Evolutionary conservation across 306 rosid genomes (phyloP).

Genomic region (Fragaria iinumae): DNA sequence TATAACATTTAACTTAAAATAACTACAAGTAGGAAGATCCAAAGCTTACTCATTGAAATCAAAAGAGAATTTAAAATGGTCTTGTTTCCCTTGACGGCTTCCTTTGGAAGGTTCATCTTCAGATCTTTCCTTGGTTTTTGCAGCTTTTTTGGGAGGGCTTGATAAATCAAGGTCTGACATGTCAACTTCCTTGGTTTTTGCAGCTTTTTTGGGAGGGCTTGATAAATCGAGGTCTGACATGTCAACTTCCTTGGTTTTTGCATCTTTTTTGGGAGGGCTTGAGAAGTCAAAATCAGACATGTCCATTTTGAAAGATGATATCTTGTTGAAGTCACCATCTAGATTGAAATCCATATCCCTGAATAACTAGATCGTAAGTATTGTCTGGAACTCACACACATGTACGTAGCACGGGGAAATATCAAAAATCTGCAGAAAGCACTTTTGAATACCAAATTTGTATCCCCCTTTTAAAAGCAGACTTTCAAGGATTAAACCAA

Average conservation of each 20-base stretch:
- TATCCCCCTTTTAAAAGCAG: background rate
- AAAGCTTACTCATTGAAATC: constrained; percentile 80
- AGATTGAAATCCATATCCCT: constrained; percentile 87
- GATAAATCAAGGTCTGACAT: constrained; percentile 82
- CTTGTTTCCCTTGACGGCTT: constrained; percentile 45
- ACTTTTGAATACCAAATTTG: background rate
- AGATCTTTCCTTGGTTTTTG: constrained; percentile 46
- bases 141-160: constrained; percentile 47
- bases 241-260: constrained; percentile 1
- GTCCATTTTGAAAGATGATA: constrained; percentile 83
- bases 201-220: background rate
- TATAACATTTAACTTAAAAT: constrained; percentile 10
- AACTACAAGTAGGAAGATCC: constrained; percentile 12
- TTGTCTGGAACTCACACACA: constrained; percentile 23
- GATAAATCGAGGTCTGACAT: background rate
- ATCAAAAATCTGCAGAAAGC: constrained; percentile 4
- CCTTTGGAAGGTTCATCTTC: constrained; percentile 52
- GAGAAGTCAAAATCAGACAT: constrained; percentile 10
- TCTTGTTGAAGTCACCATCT: constrained; percentile 70
- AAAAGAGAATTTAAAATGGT: constrained; percentile 59
- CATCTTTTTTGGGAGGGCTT: background rate
- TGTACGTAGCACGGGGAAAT: background rate
- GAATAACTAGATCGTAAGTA: constrained; percentile 20
- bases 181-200: constrained; percentile 8
- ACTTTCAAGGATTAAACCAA: background rate